Percentiles rank a stretch among this genome's conserved stretches.
These are phyloP conservation scores for Trametes polyzona DNA, from an alignment of 1,284 basidiomycete species.

Conservation along the genomic window DNA sequence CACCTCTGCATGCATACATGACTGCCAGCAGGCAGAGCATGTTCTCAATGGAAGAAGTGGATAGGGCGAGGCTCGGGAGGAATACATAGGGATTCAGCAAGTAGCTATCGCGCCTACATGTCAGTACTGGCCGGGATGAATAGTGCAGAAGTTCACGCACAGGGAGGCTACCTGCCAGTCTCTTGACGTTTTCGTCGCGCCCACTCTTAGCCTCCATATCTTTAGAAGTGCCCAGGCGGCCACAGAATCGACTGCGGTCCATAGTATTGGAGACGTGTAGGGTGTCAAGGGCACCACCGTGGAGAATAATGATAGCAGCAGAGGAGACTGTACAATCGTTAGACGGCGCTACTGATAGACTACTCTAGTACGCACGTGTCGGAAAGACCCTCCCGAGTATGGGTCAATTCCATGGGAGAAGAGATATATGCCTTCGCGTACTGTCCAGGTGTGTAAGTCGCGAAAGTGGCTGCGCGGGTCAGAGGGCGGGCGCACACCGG, in stretches of 20 bases:
- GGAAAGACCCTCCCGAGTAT: constrained; percentile 83
- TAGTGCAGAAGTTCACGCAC: constrained; percentile 46
- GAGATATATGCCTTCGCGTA: constrained; percentile 87
- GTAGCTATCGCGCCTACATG: constrained; percentile 53
- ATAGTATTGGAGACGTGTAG: constrained; percentile 58
- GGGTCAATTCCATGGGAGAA: constrained; percentile 76
- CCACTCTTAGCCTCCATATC: constrained; percentile 68
- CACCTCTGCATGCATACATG: constrained; percentile 76
- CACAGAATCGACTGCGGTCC: constrained; percentile 71
- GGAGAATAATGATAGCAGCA: constrained; percentile 80
- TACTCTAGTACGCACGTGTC: constrained; percentile 59
- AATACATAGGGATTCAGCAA: constrained; percentile 89
- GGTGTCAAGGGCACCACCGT: constrained; percentile 61
- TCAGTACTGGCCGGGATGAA: not conserved
- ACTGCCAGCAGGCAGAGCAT: constrained; percentile 68
- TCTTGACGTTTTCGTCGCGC: constrained; percentile 47
- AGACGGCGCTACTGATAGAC: not conserved
- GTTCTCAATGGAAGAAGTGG: constrained; percentile 83
- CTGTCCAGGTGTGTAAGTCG: constrained; percentile 45
- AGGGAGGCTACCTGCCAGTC: constrained; percentile 62
- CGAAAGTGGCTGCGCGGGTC: not conserved
- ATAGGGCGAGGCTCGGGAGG: constrained; percentile 77
- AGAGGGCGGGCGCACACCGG: constrained; percentile 42
- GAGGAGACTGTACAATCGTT: constrained; percentile 64
- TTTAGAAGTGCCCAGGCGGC: constrained; percentile 69